phyloP scores from a whole-genome alignment of 768 basidiomycete species.

The Galerina sulciceps region DNA sequence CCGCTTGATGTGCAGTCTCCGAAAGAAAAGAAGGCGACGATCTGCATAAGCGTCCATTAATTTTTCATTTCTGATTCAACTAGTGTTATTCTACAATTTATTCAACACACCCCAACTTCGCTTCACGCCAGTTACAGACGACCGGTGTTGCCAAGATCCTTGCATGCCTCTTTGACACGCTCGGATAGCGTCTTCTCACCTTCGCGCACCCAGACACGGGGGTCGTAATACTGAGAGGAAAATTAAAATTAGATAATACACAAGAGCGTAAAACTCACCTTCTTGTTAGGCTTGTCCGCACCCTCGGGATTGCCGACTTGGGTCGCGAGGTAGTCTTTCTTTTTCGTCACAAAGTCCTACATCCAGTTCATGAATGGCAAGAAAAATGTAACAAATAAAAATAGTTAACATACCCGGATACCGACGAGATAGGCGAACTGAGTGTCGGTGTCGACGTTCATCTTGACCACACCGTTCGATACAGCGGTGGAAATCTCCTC shows the following conservation, averaged over 20 bases:
- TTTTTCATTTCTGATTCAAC: too few species aligned
- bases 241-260: too few species aligned
- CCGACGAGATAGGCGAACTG: slow-evolving; percentile 91
- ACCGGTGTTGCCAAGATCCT: slow-evolving; percentile 74
- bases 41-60: too few species aligned
- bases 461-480: slow-evolving; percentile 92
- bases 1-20: too few species aligned
- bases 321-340: slow-evolving; percentile 84
- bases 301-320: slow-evolving; percentile 99
- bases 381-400: not conserved
- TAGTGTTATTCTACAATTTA: not conserved
- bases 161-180: slow-evolving; percentile 94
- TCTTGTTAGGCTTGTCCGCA: slow-evolving; percentile 98
- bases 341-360: slow-evolving; percentile 84
- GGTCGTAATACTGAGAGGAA: slow-evolving; percentile 77
- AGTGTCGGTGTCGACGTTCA: slow-evolving; percentile 98
- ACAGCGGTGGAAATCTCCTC: slow-evolving; percentile 96
- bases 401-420: slow-evolving; percentile 57
- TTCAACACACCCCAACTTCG: not conserved
- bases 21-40: too few species aligned
- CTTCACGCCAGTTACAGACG: slow-evolving; percentile 24
- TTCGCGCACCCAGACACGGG: slow-evolving; percentile 98
- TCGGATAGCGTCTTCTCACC: slow-evolving; percentile 90
- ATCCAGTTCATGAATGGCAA: not conserved
- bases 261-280: too few species aligned